phyloP scores from a whole-genome alignment of 1,284 basidiomycete genomes.

The Fomitopsis palustris region DNA sequence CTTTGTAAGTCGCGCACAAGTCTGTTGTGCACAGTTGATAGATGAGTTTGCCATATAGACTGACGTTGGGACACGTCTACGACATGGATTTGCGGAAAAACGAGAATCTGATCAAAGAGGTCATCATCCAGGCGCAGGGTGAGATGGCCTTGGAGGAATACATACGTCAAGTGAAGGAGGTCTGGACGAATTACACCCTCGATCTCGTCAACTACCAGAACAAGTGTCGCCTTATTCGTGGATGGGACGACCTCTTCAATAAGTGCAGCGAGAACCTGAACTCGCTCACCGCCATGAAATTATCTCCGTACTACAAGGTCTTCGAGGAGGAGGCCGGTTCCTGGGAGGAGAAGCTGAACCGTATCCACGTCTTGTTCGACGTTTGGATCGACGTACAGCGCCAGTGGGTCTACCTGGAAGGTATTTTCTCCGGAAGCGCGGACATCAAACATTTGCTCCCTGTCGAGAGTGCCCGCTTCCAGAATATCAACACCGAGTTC shows the following conservation, averaged over 20 bases:
- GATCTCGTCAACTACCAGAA: conserved; percentile 99
- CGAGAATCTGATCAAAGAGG: conserved; percentile 87
- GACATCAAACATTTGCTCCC: conserved; percentile 99
- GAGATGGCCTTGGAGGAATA: conserved; percentile 97
- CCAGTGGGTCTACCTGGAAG: conserved; percentile 99
- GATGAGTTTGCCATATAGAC: conserved; percentile 40
- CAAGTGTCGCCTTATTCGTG: conserved; percentile 93
- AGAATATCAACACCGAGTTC: conserved; percentile 99
- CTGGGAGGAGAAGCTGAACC: conserved; percentile 95
- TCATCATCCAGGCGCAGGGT: conserved; percentile 97
- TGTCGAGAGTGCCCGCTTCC: conserved; percentile 94
- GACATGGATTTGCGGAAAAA: conserved; percentile 96
- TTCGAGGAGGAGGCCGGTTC: conserved; percentile 93
- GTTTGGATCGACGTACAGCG: conserved; percentile 99
- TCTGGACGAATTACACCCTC: conserved; percentile 94
- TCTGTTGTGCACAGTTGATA: conserved; percentile 1
- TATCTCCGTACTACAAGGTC: conserved; percentile 96
- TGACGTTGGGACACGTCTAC: conserved; percentile 97
- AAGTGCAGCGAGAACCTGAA: conserved; percentile 97
- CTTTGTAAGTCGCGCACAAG: conserved; percentile 48
- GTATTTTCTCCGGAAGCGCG: conserved; percentile 98
- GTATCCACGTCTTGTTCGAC: conserved; percentile 94
- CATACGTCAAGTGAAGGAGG: conserved; percentile 94
- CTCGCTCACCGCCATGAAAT: conserved; percentile 94
- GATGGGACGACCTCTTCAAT: conserved; percentile 97